These are phyloP conservation scores for Scolecobasidium constrictum DNA, from an alignment of 2,329 filamentous ascomycete genomes.

Conservation along the genomic window DNA sequence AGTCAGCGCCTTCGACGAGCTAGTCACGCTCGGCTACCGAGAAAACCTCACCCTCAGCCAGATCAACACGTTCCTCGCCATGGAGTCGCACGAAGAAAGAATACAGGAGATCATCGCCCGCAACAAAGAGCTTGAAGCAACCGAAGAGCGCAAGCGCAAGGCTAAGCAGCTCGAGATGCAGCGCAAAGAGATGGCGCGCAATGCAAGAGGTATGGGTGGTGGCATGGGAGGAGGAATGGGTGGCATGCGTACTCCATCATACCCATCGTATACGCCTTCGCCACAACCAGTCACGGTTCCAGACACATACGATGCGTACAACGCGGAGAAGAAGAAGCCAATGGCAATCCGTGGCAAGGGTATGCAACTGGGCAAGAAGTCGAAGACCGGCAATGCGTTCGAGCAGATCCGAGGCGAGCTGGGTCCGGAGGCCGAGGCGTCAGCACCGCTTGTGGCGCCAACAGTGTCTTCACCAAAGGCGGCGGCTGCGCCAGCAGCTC, in stretches of 20 bases:
- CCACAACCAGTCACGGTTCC: conserved; percentile 60
- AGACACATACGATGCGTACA: conserved; percentile 86
- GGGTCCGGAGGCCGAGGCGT: conserved; percentile 72
- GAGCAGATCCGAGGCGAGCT: conserved; percentile 88
- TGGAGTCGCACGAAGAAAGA: conserved; percentile 98
- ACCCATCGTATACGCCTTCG: conserved; percentile 81
- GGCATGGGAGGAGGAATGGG: conserved; percentile 11
- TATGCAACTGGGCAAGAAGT: conserved; percentile 99
- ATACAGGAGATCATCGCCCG: conserved; percentile 96
- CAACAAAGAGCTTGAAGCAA: conserved; percentile 98
- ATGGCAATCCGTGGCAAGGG: conserved; percentile 80
- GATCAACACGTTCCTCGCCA: conserved; percentile 98
- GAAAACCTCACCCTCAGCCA: conserved; percentile 94
- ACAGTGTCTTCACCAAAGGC: conserved; percentile 40
- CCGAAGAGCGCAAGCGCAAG: conserved; percentile 95
- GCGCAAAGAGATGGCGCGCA: conserved; percentile 85
- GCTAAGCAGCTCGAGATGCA: conserved; percentile 98
- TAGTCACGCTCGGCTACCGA: conserved; percentile 89
- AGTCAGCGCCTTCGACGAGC: conserved; percentile 88
- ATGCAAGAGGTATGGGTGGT: conserved; percentile 40
- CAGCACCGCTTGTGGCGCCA: conserved; percentile 55
- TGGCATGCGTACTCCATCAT: conserved; percentile 65
- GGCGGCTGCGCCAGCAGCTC: conserved; percentile 41
- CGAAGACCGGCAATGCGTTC: conserved; percentile 94
- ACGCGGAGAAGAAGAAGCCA: conserved; percentile 82